These are phyloP conservation scores for Diaporthe ampelina DNA, from an alignment of 2,329 filamentous ascomycete species.

Conservation along the genomic window DNA sequence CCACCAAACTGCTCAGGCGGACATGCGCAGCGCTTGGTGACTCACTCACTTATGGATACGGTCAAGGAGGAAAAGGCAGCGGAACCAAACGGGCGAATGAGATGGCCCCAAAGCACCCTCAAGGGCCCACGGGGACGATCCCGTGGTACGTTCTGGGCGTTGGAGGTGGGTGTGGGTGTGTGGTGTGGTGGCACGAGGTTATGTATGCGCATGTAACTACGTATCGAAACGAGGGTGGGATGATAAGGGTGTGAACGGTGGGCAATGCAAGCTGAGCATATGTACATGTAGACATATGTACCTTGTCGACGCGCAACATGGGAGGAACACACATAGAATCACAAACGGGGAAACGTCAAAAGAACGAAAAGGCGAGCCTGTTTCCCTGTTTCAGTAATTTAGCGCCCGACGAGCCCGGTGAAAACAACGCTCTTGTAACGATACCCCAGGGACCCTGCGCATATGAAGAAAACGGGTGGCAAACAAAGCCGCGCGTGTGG, in stretches of 20 bases:
- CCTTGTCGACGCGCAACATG: neutral
- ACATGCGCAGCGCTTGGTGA: neutral
- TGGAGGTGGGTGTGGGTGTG: conserved; percentile 8
- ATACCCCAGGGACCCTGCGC: neutral
- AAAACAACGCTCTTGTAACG: neutral
- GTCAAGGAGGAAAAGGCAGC: neutral
- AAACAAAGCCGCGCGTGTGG: neutral
- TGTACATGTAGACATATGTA: neutral
- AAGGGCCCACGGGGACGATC: conserved; percentile 4
- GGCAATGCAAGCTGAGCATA: conserved; percentile 6
- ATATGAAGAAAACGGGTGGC: neutral
- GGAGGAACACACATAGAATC: neutral
- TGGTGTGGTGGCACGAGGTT: conserved; percentile 5
- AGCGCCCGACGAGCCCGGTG: neutral
- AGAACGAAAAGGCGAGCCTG: neutral
- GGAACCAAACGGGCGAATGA: neutral
- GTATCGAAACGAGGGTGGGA: conserved; percentile 1
- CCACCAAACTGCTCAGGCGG: neutral
- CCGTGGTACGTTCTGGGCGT: conserved; percentile 8
- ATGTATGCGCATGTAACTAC: neutral
- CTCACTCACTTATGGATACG: neutral
- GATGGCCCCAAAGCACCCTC: neutral
- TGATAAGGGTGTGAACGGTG: conserved; percentile 15
- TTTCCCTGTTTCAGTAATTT: neutral
- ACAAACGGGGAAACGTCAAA: neutral